phyloP scores from a whole-genome alignment of 768 basidiomycete genomes.

The Naematelia aurantialba region DNA sequence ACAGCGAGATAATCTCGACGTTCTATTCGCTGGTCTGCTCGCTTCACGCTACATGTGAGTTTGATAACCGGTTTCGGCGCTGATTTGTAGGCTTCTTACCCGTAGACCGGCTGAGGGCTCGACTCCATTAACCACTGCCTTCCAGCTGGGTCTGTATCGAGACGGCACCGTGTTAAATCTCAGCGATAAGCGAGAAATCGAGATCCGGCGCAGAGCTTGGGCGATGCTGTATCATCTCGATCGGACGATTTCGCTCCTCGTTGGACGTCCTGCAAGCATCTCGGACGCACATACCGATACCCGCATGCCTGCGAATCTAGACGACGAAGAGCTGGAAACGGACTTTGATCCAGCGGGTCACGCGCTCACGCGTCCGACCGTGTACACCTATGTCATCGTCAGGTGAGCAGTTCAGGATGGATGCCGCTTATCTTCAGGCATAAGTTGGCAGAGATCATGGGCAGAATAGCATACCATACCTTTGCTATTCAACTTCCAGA shows the following conservation, averaged over 20 bases:
- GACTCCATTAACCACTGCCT: conserved; percentile 50
- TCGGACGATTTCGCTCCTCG: conserved; percentile 49
- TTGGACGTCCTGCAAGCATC: conserved; percentile 50
- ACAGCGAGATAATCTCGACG: conserved; percentile 51
- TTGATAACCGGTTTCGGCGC: background rate
- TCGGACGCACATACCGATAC: conserved; percentile 51
- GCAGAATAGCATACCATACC: conserved; percentile 49
- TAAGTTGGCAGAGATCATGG: conserved; percentile 50
- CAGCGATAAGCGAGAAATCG: conserved; percentile 49
- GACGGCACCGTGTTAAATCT: conserved; percentile 50
- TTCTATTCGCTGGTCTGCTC: conserved; percentile 49
- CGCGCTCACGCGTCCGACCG: conserved; percentile 47
- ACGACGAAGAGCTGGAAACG: conserved; percentile 49
- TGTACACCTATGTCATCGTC: conserved; percentile 51
- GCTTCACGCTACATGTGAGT: conserved; percentile 51
- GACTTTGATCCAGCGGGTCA: conserved; percentile 49
- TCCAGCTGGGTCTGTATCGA: conserved; percentile 51
- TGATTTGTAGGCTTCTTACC: conserved; percentile 43
- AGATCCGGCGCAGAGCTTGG: conserved; percentile 50
- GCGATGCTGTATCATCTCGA: conserved; percentile 51
- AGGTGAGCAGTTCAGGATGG: conserved; percentile 20
- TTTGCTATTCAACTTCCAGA: conserved; percentile 51
- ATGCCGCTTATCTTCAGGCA: conserved; percentile 27
- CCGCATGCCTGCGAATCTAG: conserved; percentile 49
- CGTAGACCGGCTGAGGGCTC: conserved; percentile 51